phyloP scores from a whole-genome alignment of 345 rosid species.

The Salix arbutifolia region DNA sequence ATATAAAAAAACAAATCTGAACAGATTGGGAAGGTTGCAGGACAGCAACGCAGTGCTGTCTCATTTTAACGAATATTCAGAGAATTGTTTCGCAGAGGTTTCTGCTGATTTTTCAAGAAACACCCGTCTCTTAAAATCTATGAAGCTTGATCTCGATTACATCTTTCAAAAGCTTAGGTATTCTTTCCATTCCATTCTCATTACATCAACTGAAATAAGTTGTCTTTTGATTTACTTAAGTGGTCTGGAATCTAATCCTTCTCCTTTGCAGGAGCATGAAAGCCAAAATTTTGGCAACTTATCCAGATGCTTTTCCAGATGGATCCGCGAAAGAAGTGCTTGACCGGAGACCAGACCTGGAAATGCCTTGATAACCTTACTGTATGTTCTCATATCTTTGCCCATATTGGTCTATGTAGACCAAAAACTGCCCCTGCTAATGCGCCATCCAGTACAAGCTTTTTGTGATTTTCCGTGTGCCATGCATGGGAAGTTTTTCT shows the following conservation, averaged over 20 bases:
- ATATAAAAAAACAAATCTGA: neutral
- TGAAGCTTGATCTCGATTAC: slow-evolving; percentile 88
- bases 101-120: slow-evolving; percentile 63
- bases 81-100: slow-evolving; percentile 72
- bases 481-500: neutral
- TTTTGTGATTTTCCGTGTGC: neutral
- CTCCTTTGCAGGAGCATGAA: slow-evolving; percentile 57
- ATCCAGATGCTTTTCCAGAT: slow-evolving; percentile 91
- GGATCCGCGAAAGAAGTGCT: slow-evolving; percentile 56
- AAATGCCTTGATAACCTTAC: slow-evolving; percentile 41
- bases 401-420: too few relatives aligned
- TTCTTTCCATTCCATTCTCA: neutral
- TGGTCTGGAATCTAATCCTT: neutral
- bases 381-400: neutral
- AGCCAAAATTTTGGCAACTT: slow-evolving; percentile 58
- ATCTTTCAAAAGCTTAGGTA: slow-evolving; percentile 89
- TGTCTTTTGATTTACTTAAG: neutral
- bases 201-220: neutral
- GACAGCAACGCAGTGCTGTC: slow-evolving; percentile 90
- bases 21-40: slow-evolving; percentile 90
- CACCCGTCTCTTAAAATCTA: slow-evolving; percentile 61
- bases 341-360: slow-evolving; percentile 80
- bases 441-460: neutral
- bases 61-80: slow-evolving; percentile 83
- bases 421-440: too few relatives aligned